Base-by-base conservation (phyloP, 2,329 filamentous ascomycete species). In the Penicillium crustosum region DNA sequence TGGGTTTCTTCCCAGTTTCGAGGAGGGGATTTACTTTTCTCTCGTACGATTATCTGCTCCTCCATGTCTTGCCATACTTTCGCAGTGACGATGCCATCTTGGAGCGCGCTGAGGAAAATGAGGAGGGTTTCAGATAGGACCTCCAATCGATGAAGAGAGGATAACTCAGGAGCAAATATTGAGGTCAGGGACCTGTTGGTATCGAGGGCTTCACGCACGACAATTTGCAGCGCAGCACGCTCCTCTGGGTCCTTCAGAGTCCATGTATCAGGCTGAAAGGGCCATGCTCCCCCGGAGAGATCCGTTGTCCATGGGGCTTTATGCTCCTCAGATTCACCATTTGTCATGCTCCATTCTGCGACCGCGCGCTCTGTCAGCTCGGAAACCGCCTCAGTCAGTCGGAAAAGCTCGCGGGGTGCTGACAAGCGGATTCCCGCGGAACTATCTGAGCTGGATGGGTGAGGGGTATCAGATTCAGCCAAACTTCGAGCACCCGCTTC, bases 361-460 rank as follows among this genome's bases (percentile, higher is more conserved):
- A 86, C 73, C 12, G 83, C 81, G 35, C 84, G 80, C 63, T 85
- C 82, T 29, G 78, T 78, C 65, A 86, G 71, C 65, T 83, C 80
- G 68, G 86, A 83, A 73, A 96, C 82, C 12, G 87, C 85, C 72
- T 96, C 91, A 6, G 92, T 97, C 68, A 99, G 83, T 70, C 88
- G 88, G 76, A 96, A 95, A 9, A 97, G 81, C 73, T 97, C 93
- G 60, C 90, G 87, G 0, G 94, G 93, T 1, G 92, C 92, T 12
- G 92, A 93, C 70, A 89, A 88, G 82, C 84, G 72, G 64, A 69
- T 78, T 2, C 80, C 81, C 3, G 75, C 65, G 7, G 55, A 31
- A 70, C 62, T 4, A 55, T 63, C 35, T 70, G 73, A 15, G 36
- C 42, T 42, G 17, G 78, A 77, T 7, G 70, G 66, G 3, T 70